Base-by-base conservation (phyloP, 805 yeast genomes). In the Schwanniomyces sp. region DNA sequence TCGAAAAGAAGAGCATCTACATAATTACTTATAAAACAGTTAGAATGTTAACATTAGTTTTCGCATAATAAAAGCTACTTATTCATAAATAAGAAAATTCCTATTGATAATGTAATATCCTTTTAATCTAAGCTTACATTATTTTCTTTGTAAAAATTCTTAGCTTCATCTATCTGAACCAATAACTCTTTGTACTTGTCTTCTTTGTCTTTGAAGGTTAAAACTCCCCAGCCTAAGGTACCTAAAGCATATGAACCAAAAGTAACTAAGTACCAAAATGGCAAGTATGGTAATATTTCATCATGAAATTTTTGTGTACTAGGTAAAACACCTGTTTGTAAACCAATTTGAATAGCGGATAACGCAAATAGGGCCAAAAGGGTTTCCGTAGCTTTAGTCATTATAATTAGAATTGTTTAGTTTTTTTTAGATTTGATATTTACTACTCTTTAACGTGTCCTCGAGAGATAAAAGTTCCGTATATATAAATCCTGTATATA, bases 341-440 rank as follows among this genome's bases (percentile, higher is more conserved):
- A 69, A 2, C 82, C 76, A 55, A 76, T 67, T 66, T 85, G 85
- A 7, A 82, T 60, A 2, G 85, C 76, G 5, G 76, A 61, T n/a
- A 74, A 57, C 18, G 78, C 69, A 51, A 76, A 74, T 26, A 76
- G 52, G 5, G 78, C 66, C 49, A 77, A 63, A 25, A 70, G 71
- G 7, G 88, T 72, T 58, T 85, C 86, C 18, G 84, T 77, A 46
- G 88, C 87, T 62, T 81, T 84, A 30, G 89, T 82, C 91, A 85
- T 85, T n/a, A 16, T 14, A 37, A 21, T 37, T 16, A 32, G 7
- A 34, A 34, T 38, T 17, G 7, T 12, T 14, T 26, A 10, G 34
- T 27, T 7, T n/a, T 14, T 32, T 14, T 7, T 32, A 7, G 36
- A 14, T 32, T 14, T 16, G 34, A 14, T 32, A 32, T 32, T 32